These are phyloP conservation scores for Vitis hybrid DNA, from an alignment of 177 flowering plant genomes.

Conservation along the genomic window DNA sequence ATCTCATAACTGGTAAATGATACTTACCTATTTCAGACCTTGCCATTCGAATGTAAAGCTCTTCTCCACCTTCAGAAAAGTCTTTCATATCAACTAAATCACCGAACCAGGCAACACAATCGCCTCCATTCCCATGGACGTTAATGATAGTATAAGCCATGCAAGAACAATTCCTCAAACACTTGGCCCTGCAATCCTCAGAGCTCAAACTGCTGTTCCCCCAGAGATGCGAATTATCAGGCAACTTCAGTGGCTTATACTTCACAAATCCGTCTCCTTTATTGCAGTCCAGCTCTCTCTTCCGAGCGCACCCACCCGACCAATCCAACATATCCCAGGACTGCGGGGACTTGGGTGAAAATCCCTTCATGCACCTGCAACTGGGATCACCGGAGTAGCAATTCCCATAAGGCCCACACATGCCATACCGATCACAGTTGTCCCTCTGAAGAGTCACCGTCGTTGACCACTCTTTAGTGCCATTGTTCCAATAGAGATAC, in stretches of 20 bases:
- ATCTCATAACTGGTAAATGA: background rate
- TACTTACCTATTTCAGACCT: conserved; percentile 30
- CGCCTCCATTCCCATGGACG: conserved; percentile 7
- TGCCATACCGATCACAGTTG: too few species aligned
- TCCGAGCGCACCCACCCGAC: background rate
- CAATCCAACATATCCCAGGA: too few species aligned
- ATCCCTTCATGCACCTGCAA: too few species aligned
- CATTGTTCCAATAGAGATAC: too few species aligned
- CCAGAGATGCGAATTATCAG: background rate
- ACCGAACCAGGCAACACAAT: conserved; percentile 37
- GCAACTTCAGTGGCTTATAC: conserved; percentile 14
- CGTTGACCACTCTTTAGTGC: too few species aligned
- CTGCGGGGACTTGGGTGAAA: too few species aligned
- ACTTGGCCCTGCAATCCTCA: conserved; percentile 10
- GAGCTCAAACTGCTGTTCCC: background rate
- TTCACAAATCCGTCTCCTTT: conserved; percentile 16
- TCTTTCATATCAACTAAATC: conserved; percentile 30
- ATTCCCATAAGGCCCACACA: too few species aligned
- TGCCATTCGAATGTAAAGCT: conserved; percentile 25
- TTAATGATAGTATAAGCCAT: conserved; percentile 7
- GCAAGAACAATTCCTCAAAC: conserved; percentile 24
- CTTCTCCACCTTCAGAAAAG: conserved; percentile 19
- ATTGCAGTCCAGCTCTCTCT: background rate
- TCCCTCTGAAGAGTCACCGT: too few species aligned
- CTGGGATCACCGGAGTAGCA: too few species aligned